Evolutionary conservation across 129 eudicot species (phyloP).

Genomic region (Tanacetum coccineum): DNA sequence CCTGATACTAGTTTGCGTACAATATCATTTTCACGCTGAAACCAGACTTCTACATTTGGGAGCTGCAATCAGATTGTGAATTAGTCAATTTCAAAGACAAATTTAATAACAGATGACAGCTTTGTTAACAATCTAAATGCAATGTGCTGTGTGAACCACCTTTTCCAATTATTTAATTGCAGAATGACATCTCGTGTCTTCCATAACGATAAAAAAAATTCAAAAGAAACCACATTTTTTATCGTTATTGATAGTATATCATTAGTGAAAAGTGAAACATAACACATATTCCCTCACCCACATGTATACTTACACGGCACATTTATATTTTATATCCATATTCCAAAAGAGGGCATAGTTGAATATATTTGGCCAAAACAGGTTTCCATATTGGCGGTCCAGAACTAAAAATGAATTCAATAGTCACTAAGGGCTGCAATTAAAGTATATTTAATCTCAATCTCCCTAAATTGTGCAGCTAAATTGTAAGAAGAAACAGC

Average conservation of each 20-base stretch:
- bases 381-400: too few species aligned
- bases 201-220: neutral
- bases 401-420: too few species aligned
- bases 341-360: conserved; percentile 2
- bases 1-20: conserved; percentile 87
- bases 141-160: conserved; percentile 16
- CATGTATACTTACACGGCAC: neutral
- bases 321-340: neutral
- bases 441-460: too few species aligned
- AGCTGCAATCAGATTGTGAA: conserved; percentile 49
- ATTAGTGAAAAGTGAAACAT: conserved; percentile 3
- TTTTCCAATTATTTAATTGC: conserved; percentile 1
- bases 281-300: conserved; percentile 2
- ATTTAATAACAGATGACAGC: neutral
- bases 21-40: conserved; percentile 86
- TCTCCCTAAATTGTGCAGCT: too few species aligned
- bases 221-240: neutral
- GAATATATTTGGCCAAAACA: neutral
- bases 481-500: too few species aligned
- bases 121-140: conserved; percentile 4
- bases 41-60: conserved; percentile 86
- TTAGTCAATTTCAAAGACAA: conserved; percentile 13
- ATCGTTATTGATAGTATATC: neutral
- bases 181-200: neutral
- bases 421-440: too few species aligned